Evolutionary conservation across 164 flowering plant genomes (phyloP), one percentile per base, ranked within the genome.

Genomic region (Santalum album): DNA sequence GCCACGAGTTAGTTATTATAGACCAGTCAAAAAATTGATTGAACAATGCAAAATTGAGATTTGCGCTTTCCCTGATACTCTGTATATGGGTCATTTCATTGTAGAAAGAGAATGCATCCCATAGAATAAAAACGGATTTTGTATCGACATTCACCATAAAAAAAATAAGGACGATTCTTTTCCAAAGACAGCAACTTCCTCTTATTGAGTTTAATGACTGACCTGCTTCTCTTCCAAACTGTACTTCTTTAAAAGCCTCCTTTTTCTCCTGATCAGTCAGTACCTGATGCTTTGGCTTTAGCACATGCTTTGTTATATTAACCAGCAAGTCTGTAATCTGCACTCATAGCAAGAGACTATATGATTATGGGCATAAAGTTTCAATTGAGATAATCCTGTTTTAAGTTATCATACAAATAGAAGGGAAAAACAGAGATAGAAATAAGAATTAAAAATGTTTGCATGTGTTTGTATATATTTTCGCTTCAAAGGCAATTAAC

Each of bases 151-250:
- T n/a, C n/a, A 4, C 47, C 34, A 29, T 3, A 29, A 29, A 29
- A 29, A 29, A 29, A 29, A 29, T 29, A n/a, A n/a, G n/a, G n/a
- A n/a, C n/a, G n/a, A n/a, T n/a, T n/a, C n/a, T n/a, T n/a, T n/a
- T n/a, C n/a, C n/a, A n/a, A n/a, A n/a, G n/a, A n/a, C 42, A 38
- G 42, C 12, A 38, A 10, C 16, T 15, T 16, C 42, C 14, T 12
- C 9, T 4, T 11, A 29, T 36, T 25, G 26, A 55, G 12, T 29
- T 11, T 21, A 42, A 36, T 29, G 25, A 51, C 69, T 42, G 26
- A 91, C 96, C 95, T 92, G 96, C 61, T 86, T 89, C 26, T 87
- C 98, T 38, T 77, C 79, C 60, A 89, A 54, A 58, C 66, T 75
- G 63, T 68, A 84, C 71, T 84, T 76, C 56, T 76, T 74, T 9